Conservation (phyloP, 176 grass and related monocot genomes). For the Zea mays region Zm-B73-REFERENCE-NAM-5.0 NC_050099.1:249818001-249818500, state of each 20-base stretch:
- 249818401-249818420: neutral
- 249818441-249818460: no score
- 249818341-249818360: neutral
- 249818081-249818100: neutral
- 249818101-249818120: neutral
- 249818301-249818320: neutral
- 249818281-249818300: neutral
- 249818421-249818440: no score
- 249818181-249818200: constrained; percentile 58
- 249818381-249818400: constrained; percentile 24
- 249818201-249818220: constrained; percentile 45
- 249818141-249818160: constrained; percentile 51
- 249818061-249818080: neutral
- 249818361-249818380: neutral
- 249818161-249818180: constrained; percentile 45
- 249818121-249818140: constrained; percentile 19
- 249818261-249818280: constrained; percentile 38
- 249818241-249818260: constrained; percentile 50
- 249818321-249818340: constrained; percentile 1
- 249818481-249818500: neutral
- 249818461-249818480: neutral
- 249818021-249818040: neutral
- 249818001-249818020: neutral
- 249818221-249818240: constrained; percentile 56
- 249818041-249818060: neutral